Conservation (phyloP, 1,284 basidiomycete species). For the Moniliella sp. region DNA sequence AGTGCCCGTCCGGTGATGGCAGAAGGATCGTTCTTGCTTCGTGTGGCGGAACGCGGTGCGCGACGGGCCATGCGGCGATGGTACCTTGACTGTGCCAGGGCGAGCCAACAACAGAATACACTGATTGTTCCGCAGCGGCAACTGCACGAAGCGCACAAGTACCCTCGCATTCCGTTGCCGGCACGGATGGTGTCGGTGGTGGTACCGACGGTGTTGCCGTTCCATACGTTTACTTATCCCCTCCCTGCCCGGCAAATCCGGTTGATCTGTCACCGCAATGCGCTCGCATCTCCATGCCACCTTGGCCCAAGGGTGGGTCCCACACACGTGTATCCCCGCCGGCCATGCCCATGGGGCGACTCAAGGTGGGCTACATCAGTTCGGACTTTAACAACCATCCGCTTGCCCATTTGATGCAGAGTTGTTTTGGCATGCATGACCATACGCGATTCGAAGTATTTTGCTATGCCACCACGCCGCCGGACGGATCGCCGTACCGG, state of each 20-base stretch:
- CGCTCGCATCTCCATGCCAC: conserved; percentile 42
- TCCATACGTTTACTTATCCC: conserved; percentile 45
- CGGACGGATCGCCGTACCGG: conserved; percentile 42
- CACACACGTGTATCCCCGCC: conserved; percentile 40
- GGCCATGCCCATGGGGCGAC: conserved; percentile 37
- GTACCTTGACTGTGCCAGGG: no score
- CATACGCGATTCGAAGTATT: conserved; percentile 38
- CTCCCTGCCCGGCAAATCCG: conserved; percentile 40
- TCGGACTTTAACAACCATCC: conserved; percentile 47
- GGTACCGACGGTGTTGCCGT: conserved; percentile 43
- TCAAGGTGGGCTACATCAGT: conserved; percentile 44
- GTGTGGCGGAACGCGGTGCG: conserved; percentile 41
- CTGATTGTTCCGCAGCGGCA: no score
- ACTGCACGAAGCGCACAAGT: no score
- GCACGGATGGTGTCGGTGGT: conserved; percentile 36
- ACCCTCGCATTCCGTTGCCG: conserved; percentile 34
- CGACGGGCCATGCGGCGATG: conserved; percentile 40
- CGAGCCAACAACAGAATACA: no score
- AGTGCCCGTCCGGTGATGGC: no score
- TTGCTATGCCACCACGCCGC: conserved; percentile 43
- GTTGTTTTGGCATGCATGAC: conserved; percentile 43
- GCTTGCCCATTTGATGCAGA: conserved; percentile 46
- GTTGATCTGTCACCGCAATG: conserved; percentile 44
- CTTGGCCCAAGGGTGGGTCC: conserved; percentile 41
- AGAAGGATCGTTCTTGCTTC: conserved; percentile 42